A percentile compares a stretch with the other conserved stretches of the same genome.
Conservation (phyloP, 495 filamentous ascomycete species). For the Chaetomidium leptoderma region DNA sequence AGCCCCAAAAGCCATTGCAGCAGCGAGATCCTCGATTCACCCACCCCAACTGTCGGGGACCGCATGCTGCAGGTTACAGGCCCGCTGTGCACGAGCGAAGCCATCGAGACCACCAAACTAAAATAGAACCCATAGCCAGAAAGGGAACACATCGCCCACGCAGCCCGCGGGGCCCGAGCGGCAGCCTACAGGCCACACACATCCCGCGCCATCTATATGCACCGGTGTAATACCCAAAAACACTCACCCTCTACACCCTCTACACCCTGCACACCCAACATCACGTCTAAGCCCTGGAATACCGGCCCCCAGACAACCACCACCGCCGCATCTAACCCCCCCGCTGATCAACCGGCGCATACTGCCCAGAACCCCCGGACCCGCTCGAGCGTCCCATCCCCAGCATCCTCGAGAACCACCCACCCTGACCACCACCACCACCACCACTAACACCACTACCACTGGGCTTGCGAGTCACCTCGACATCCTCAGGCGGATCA, state of each 20-base stretch:
- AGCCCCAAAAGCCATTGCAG: too few relatives aligned
- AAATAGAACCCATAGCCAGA: not conserved
- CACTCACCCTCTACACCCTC: too few relatives aligned
- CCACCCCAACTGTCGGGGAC: not conserved
- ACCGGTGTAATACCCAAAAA: conserved; percentile 1
- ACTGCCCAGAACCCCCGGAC: conserved; percentile 34
- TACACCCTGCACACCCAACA: too few relatives aligned
- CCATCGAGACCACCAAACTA: not conserved
- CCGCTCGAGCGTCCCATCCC: conserved; percentile 32
- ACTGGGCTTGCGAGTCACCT: conserved; percentile 21
- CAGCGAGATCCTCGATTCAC: too few relatives aligned
- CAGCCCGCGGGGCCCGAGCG: too few relatives aligned
- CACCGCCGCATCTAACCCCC: conserved; percentile 34
- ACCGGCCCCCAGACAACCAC: not conserved
- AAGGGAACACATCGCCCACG: not conserved
- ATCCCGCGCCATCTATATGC: conserved; percentile 38
- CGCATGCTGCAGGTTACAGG: not conserved
- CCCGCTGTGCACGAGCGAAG: not conserved
- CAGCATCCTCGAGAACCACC: conserved; percentile 48
- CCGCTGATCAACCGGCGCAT: conserved; percentile 41
- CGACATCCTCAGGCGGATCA: conserved; percentile 36
- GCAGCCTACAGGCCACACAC: not conserved
- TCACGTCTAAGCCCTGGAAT: conserved; percentile 10
- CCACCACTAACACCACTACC: conserved; percentile 21
- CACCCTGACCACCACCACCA: conserved; percentile 35